Evolutionary conservation across 192 early-diverging fungal genomes (phyloP), one percentile per base, ranked within the genome.

Genomic region (Diversispora eburnea): DNA sequence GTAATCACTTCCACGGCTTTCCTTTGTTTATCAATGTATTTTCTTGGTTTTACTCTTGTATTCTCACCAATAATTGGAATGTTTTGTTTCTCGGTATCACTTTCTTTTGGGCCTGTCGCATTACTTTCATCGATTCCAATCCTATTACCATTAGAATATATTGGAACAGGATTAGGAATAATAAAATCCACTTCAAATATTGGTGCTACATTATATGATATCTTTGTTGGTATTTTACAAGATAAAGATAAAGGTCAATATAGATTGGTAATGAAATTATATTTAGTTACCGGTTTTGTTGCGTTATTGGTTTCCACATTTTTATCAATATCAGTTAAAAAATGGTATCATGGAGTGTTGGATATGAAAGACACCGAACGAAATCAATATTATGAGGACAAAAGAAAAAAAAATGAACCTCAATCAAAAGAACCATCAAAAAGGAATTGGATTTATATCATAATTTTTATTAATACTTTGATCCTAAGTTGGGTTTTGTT

Each of bases 141-240:
- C 17, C 4, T 62, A 62, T 62, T 62, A 42, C 60, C 60, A 42
- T 62, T 62, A 62, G 41, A 62, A 41, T 62, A 62, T 62, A 15
- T 62, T 43, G 60, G 60, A 17, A 62, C 60, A 41, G 60, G 25
- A 62, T 43, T 62, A 7, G 60, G 60, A 1, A n/a, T 62, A 41
- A 4, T 62, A 17, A 62, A 62, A 62, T 62, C 60, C 5, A 41
- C 33, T 62, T 62, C 22, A 42, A 62, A 62, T 17, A 62, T 62
- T 43, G 60, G 60, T 17, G 33, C 60, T 17, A 62, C 60, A 3
- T 41, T 62, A 41, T 43, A 42, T 62, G 60, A 62, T 41, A 62
- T 62, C 17, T 6, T 62, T 43, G 39, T 62, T 8, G 60, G 60
- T 41, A 41, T 62, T 41, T 62, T 62, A 41, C 60, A 62, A 62